Evolutionary conservation across 2,329 filamentous ascomycete species (phyloP).

Genomic region (Trichoderma hamatum): DNA sequence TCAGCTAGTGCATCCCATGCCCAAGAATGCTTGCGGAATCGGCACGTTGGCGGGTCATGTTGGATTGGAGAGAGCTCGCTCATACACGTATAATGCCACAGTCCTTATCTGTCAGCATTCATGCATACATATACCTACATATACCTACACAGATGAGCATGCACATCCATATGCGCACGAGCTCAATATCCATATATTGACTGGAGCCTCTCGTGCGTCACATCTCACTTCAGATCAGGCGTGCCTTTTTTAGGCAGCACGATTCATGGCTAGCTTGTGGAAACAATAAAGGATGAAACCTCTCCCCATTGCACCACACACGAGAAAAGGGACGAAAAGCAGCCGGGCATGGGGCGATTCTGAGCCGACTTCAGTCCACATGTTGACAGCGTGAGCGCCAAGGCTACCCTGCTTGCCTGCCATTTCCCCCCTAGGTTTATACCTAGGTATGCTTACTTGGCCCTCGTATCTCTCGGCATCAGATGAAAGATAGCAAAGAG

Average conservation of each 20-base stretch:
- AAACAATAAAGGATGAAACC: neutral
- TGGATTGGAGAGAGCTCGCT: neutral
- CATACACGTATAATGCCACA: no score
- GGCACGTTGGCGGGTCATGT: neutral
- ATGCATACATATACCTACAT: neutral
- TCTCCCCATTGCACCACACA: neutral
- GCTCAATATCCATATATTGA: neutral
- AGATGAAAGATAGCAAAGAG: constrained; percentile 1
- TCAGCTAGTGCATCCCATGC: constrained; percentile 7
- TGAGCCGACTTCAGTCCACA: constrained; percentile 7
- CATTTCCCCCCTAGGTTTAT: neutral
- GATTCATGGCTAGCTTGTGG: neutral
- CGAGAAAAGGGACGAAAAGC: constrained; percentile 8
- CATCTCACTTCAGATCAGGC: neutral
- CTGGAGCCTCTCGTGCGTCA: neutral
- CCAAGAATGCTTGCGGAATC: constrained; percentile 3
- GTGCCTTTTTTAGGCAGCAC: neutral
- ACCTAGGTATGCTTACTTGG: constrained; percentile 4
- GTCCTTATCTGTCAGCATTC: neutral
- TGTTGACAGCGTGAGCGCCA: constrained; percentile 8
- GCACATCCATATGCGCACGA: neutral
- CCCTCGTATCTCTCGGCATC: constrained; percentile 21
- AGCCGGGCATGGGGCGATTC: constrained; percentile 17
- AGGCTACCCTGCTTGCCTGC: neutral
- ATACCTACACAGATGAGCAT: neutral